Conservation (phyloP, 345 rosid species). For the Linum tenue region DNA sequence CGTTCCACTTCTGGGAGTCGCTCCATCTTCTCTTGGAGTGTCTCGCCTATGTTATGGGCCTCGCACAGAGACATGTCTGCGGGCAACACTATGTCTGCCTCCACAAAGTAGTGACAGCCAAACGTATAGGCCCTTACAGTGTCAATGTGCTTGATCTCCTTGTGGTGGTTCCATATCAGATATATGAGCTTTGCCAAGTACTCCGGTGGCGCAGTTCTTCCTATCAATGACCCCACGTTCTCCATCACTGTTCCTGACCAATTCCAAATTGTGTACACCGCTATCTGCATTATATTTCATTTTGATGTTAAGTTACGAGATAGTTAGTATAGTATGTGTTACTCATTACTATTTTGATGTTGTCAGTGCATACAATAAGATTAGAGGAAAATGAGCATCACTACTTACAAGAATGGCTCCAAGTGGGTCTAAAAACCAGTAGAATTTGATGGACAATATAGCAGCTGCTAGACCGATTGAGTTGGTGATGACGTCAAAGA, state of each 20-base stretch:
- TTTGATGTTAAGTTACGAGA: background rate
- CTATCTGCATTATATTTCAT: conserved; percentile 27
- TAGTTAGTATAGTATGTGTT: background rate
- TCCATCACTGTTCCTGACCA: conserved; percentile 46
- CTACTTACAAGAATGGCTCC: conserved; percentile 43
- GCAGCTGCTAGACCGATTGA: conserved; percentile 41
- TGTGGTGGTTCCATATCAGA: conserved; percentile 41
- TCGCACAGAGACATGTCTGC: conserved; percentile 28
- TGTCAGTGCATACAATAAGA: too few relatives aligned
- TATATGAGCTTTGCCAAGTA: conserved; percentile 39
- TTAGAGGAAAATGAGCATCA: background rate
- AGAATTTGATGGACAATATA: conserved; percentile 35
- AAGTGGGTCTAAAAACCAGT: conserved; percentile 48
- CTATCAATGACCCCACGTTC: conserved; percentile 39
- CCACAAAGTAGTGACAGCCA: conserved; percentile 37
- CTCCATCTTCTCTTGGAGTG: conserved; percentile 41
- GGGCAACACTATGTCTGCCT: conserved; percentile 36
- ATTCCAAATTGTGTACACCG: conserved; percentile 36
- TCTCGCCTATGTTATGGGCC: conserved; percentile 41
- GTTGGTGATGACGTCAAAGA: conserved; percentile 50
- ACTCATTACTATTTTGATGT: too few relatives aligned
- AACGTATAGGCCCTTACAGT: conserved; percentile 39
- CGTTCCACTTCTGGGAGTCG: conserved; percentile 35
- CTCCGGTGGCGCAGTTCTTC: conserved; percentile 42
- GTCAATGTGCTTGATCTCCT: conserved; percentile 36